Evolutionary conservation across 2,329 filamentous ascomycete species (phyloP).

Genomic region (Ceratocystis huliohia): DNA sequence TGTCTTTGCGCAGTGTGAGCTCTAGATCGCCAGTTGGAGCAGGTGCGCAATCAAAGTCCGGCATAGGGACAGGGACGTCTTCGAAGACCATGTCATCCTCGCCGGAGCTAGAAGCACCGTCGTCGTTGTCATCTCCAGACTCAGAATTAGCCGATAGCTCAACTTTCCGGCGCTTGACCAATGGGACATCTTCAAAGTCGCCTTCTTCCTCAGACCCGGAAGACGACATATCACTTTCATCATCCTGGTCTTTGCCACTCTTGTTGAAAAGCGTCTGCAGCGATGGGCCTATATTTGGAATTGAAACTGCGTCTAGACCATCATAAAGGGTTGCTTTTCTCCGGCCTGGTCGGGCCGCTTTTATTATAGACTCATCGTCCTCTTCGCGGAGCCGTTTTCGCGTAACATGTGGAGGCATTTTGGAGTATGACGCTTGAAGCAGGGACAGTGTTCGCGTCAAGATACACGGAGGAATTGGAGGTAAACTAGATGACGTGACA

Average conservation of each 20-base stretch:
- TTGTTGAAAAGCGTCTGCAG: slow-evolving; percentile 30
- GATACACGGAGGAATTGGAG: neutral
- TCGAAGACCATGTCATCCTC: slow-evolving; percentile 54
- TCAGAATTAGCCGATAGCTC: neutral
- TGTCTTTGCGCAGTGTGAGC: slow-evolving; percentile 52
- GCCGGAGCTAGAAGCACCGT: slow-evolving; percentile 36
- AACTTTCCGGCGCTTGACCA: slow-evolving; percentile 28
- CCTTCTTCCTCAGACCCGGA: slow-evolving; percentile 37
- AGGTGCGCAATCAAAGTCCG: slow-evolving; percentile 33
- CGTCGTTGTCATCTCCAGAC: slow-evolving; percentile 25
- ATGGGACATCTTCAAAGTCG: slow-evolving; percentile 35
- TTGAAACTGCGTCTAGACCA: slow-evolving; percentile 39
- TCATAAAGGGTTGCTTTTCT: slow-evolving; percentile 50
- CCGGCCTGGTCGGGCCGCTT: slow-evolving; percentile 23
- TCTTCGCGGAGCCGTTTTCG: slow-evolving; percentile 48
- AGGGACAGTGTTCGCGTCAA: neutral
- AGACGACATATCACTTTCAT: neutral
- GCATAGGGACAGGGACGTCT: slow-evolving; percentile 36
- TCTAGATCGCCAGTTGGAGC: slow-evolving; percentile 55
- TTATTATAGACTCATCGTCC: neutral
- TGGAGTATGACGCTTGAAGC: slow-evolving; percentile 15
- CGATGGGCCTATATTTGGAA: slow-evolving; percentile 31
- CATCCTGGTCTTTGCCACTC: slow-evolving; percentile 8
- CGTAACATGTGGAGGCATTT: slow-evolving; percentile 56
- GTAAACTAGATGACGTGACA: too few species aligned